These are phyloP conservation scores for Leccinum colubrinum DNA, from an alignment of 1,284 basidiomycete species.

Conservation along the genomic window DNA sequence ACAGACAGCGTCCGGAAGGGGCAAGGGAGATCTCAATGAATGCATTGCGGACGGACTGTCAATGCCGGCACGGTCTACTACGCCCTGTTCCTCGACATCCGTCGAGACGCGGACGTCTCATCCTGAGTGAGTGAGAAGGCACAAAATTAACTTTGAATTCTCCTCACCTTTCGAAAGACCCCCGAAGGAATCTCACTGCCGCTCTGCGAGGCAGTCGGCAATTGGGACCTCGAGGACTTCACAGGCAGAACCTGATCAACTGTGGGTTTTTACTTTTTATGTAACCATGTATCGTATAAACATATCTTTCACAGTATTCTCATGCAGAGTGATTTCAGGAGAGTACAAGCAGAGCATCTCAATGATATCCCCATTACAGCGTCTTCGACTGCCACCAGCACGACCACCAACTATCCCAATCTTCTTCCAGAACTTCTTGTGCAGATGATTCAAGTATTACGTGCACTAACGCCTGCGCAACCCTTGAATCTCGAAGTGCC, in stretches of 20 bases:
- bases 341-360: slow-evolving; percentile 80
- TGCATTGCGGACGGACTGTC: neutral
- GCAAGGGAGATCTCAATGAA: neutral
- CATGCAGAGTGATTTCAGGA: slow-evolving; percentile 70
- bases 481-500: neutral
- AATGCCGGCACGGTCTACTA: slow-evolving; percentile 10
- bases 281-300: neutral
- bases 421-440: neutral
- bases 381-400: neutral
- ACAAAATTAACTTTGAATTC: neutral
- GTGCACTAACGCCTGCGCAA: neutral
- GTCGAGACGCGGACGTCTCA: slow-evolving; percentile 5
- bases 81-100: slow-evolving; percentile 23
- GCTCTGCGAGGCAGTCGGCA: slow-evolving; percentile 30
- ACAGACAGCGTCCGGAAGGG: slow-evolving; percentile 7
- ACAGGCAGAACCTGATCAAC: slow-evolving; percentile 56
- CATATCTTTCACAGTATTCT: slow-evolving; percentile 52
- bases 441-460: neutral
- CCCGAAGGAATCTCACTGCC: slow-evolving; percentile 23
- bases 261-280: slow-evolving; percentile 39
- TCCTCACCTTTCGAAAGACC: slow-evolving; percentile 14
- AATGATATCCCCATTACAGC: slow-evolving; percentile 91
- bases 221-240: slow-evolving; percentile 14
- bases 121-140: slow-evolving; percentile 18
- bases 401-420: neutral